phyloP scores from a whole-genome alignment of 768 basidiomycete genomes.

The Russula griseocarnosa region DNA sequence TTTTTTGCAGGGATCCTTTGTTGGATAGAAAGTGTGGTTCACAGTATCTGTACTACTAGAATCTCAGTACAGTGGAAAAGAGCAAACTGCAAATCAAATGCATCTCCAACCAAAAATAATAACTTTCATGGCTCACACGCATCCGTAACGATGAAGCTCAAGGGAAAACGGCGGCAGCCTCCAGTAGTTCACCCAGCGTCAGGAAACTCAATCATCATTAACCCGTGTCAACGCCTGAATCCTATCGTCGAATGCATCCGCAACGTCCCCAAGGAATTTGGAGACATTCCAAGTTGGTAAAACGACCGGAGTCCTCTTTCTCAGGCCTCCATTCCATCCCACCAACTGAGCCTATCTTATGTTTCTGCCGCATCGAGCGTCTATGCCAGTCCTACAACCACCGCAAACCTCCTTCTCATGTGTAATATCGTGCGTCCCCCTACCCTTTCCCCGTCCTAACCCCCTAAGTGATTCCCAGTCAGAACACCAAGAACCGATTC shows the following conservation, averaged over 20 bases:
- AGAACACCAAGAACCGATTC: constrained; percentile 87
- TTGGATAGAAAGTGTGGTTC: no score
- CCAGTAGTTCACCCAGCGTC: constrained; percentile 35
- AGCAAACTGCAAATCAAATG: no score
- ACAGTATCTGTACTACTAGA: no score
- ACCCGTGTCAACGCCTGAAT: constrained; percentile 62
- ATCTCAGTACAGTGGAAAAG: no score
- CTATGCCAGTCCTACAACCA: constrained; percentile 79
- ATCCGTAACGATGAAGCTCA: not conserved
- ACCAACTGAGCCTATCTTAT: not conserved
- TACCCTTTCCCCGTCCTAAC: not conserved
- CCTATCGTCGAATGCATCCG: constrained; percentile 82
- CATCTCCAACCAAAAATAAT: no score
- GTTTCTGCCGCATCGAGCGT: constrained; percentile 63
- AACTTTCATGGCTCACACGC: not conserved
- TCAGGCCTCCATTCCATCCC: constrained; percentile 45
- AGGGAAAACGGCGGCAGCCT: constrained; percentile 29
- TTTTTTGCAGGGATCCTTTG: not conserved
- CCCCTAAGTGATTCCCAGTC: constrained; percentile 45
- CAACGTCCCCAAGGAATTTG: constrained; percentile 90
- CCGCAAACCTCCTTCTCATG: constrained; percentile 73
- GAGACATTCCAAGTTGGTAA: constrained; percentile 94
- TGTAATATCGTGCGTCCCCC: constrained; percentile 80
- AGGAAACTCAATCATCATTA: constrained; percentile 38
- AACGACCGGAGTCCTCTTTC: constrained; percentile 87